Conservation (phyloP, 2,329 filamentous ascomycete genomes). For the Aspergillus sergii region DNA sequence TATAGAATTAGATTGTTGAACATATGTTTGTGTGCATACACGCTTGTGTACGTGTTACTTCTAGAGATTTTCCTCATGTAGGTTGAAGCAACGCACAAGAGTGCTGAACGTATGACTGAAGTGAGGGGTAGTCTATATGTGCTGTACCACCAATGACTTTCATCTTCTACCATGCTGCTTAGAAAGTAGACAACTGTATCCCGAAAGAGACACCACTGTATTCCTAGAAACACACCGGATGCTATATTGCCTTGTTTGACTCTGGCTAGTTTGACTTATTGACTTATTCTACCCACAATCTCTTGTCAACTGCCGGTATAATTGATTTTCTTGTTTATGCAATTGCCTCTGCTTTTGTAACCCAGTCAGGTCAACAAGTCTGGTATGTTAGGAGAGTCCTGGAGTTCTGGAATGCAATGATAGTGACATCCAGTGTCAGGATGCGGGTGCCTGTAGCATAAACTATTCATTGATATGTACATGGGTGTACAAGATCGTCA, state of each 20-base stretch:
- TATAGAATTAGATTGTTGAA: neutral
- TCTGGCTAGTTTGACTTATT: neutral
- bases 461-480: neutral
- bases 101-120: neutral
- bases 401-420: no score
- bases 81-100: neutral
- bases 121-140: no score
- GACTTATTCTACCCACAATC: neutral
- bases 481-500: neutral
- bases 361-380: neutral
- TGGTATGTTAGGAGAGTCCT: neutral
- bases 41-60: neutral
- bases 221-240: neutral
- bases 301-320: neutral
- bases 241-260: neutral
- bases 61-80: neutral
- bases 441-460: neutral
- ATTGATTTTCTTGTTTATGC: neutral
- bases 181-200: neutral
- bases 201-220: neutral
- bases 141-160: neutral
- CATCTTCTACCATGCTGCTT: neutral
- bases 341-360: neutral
- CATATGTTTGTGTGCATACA: neutral
- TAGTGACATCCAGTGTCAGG: no score